Evolutionary conservation across 306 rosid species (phyloP).

Genomic region (Vigna angularis): DNA sequence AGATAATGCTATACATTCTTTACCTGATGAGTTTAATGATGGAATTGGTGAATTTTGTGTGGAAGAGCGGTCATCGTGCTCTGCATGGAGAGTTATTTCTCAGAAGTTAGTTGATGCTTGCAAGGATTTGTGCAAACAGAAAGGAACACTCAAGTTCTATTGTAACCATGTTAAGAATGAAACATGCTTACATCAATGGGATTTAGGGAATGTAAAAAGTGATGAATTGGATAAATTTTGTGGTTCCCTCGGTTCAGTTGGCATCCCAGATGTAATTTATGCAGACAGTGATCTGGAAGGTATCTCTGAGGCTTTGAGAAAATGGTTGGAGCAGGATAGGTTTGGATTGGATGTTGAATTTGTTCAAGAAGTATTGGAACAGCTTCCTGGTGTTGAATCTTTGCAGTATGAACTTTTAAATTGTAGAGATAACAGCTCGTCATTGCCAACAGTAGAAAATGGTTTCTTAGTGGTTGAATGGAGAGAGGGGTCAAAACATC

Average conservation of each 20-base stretch:
- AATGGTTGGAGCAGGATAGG: constrained; percentile 96
- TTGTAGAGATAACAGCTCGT: constrained; percentile 59
- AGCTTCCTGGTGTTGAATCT: constrained; percentile 71
- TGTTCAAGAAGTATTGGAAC: constrained; percentile 90
- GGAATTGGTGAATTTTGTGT: constrained; percentile 87
- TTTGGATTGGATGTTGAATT: constrained; percentile 91
- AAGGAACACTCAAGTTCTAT: constrained; percentile 62
- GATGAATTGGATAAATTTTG: constrained; percentile 70
- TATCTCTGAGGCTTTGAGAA: constrained; percentile 53
- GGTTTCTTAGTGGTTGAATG: constrained; percentile 67
- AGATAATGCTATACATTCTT: constrained; percentile 48
- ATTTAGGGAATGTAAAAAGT: constrained; percentile 44
- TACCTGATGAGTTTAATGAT: constrained; percentile 51
- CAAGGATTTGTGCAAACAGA: constrained; percentile 67
- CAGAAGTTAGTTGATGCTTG: constrained; percentile 66
- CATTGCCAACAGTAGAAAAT: constrained; percentile 77
- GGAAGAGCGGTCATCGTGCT: constrained; percentile 71
- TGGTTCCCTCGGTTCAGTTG: constrained; percentile 53
- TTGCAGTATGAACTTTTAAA: constrained; percentile 65
- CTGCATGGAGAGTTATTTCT: constrained; percentile 80
- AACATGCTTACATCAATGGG: constrained; percentile 41
- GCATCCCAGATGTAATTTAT: constrained; percentile 58
- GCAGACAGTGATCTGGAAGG: constrained; percentile 55
- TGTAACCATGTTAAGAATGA: constrained; percentile 75
- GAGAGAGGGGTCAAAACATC: constrained; percentile 59